These are phyloP conservation scores for Colletotrichum lentis DNA, from an alignment of 2,329 filamentous ascomycete species.

Conservation along the genomic window DNA sequence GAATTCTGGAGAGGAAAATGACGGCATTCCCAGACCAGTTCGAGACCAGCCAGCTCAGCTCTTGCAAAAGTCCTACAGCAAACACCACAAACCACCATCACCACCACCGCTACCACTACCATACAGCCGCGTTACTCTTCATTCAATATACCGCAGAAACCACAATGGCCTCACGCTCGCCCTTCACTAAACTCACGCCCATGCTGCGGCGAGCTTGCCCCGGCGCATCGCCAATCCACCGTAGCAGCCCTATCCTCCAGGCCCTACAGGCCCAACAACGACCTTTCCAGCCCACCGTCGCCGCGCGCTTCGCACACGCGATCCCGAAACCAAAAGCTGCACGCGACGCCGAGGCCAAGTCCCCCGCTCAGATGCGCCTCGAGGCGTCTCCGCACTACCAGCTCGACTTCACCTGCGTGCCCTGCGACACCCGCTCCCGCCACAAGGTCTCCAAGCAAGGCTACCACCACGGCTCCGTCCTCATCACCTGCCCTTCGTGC, in stretches of 20 bases:
- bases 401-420: conserved; percentile 91
- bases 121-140: not conserved
- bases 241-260: conserved; percentile 12
- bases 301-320: conserved; percentile 43
- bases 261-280: conserved; percentile 3
- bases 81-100: not conserved
- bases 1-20: conserved; percentile 9
- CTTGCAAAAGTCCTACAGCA: not conserved
- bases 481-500: conserved; percentile 89
- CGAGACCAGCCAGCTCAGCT: not conserved
- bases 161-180: conserved; percentile 34
- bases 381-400: conserved; percentile 75
- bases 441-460: conserved; percentile 93
- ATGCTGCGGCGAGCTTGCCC: conserved; percentile 27
- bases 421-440: conserved; percentile 79
- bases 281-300: conserved; percentile 19
- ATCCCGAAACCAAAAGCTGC: conserved; percentile 38
- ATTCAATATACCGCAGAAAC: not conserved
- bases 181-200: conserved; percentile 21
- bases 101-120: not conserved
- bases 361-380: conserved; percentile 39
- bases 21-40: conserved; percentile 27
- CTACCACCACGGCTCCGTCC: conserved; percentile 87
- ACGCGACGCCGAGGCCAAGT: conserved; percentile 41
- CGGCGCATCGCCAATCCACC: conserved; percentile 20